These are phyloP conservation scores for Clathrus columnatus DNA, from an alignment of 768 basidiomycete species.

Conservation along the genomic window DNA sequence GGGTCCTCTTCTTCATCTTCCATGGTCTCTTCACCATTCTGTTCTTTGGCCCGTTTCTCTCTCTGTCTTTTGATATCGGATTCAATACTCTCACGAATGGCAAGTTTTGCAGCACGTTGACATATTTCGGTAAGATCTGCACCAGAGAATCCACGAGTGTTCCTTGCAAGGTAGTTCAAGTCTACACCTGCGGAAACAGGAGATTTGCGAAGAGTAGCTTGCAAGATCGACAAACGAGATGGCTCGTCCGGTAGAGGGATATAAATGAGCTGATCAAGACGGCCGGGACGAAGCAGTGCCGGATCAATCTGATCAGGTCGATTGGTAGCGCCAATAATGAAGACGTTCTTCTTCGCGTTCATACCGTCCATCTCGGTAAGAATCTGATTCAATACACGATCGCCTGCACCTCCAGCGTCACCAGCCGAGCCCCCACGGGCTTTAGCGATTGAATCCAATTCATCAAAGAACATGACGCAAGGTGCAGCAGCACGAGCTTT, in stretches of 20 bases:
- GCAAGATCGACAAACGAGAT: slow-evolving; percentile 86
- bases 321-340: slow-evolving; percentile 96
- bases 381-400: slow-evolving; percentile 95
- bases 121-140: slow-evolving; percentile 99
- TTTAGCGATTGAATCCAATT: slow-evolving; percentile 98
- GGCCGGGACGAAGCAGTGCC: slow-evolving; percentile 90
- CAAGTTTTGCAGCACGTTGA: slow-evolving; percentile 93
- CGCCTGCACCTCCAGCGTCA: slow-evolving; percentile 93
- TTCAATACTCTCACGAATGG: slow-evolving; percentile 93
- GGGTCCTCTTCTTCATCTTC: slow-evolving; percentile 79
- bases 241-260: slow-evolving; percentile 95
- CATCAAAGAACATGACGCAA: slow-evolving; percentile 99
- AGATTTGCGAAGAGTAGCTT: slow-evolving; percentile 85
- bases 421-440: slow-evolving; percentile 79
- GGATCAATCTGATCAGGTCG: slow-evolving; percentile 93
- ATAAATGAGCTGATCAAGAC: slow-evolving; percentile 98
- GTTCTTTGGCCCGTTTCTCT: slow-evolving; percentile 76
- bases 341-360: slow-evolving; percentile 99
- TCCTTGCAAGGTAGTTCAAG: slow-evolving; percentile 78
- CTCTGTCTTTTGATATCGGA: slow-evolving; percentile 73
- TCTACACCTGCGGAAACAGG: slow-evolving; percentile 80
- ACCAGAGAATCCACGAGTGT: slow-evolving; percentile 97
- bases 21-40: slow-evolving; percentile 55
- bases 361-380: slow-evolving; percentile 99
- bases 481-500: slow-evolving; percentile 98